Conservation (phyloP, 148 eudicot species). For the Rhododendron molle region DNA sequence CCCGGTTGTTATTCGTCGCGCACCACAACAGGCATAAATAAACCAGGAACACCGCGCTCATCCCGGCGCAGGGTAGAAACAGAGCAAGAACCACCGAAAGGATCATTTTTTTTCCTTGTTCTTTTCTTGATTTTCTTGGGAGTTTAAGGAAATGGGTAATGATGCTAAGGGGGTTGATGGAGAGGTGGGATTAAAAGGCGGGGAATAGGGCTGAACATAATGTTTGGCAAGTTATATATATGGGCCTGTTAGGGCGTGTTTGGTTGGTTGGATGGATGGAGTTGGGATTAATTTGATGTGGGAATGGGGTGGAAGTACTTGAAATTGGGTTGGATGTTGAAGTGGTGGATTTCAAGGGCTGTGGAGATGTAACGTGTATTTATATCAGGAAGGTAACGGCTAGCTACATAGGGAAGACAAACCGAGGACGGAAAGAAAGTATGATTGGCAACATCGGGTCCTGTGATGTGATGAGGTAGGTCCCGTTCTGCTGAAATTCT, state of each 20-base stretch:
- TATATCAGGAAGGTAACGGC: not conserved
- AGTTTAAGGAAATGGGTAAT: not conserved
- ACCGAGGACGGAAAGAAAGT: not conserved
- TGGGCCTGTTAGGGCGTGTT: not conserved
- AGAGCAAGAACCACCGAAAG: conserved; percentile 61
- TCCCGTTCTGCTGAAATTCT: rapidly evolving
- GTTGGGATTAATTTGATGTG: not conserved
- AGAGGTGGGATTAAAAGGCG: not conserved
- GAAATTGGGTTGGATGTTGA: conserved; percentile 7
- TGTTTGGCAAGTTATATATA: not conserved
- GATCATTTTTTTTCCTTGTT: conserved; percentile 32
- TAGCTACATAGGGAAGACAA: not conserved
- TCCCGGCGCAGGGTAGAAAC: conserved; percentile 76
- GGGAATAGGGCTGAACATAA: not conserved
- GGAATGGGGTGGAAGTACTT: not conserved
- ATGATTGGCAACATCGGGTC: no score
- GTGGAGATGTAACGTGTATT: not conserved
- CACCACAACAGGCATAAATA: conserved; percentile 71
- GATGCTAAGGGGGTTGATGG: not conserved
- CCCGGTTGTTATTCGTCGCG: conserved; percentile 19
- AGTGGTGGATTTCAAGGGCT: not conserved
- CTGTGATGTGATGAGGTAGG: no score
- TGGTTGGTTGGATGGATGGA: conserved; percentile 16
- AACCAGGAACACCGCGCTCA: conserved; percentile 64
- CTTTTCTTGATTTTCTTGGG: not conserved